A percentile compares a stretch with the other conserved stretches of the same genome.
Evolutionary conservation across 2,329 filamentous ascomycete genomes (phyloP).

Genomic region (Calonectria hawksworthii): DNA sequence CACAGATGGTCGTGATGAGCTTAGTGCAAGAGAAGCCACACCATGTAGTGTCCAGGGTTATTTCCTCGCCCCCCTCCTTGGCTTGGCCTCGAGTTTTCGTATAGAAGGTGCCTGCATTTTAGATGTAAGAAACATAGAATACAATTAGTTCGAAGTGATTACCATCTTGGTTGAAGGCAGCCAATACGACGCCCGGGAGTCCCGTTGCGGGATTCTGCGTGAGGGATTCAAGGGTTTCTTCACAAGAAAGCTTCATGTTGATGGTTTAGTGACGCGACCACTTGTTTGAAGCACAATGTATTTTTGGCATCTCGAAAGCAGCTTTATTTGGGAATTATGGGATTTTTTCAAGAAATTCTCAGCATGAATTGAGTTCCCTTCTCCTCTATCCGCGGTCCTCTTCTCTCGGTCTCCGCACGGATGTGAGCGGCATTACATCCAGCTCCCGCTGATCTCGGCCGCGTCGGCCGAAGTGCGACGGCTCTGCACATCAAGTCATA

Average conservation of each 20-base stretch:
- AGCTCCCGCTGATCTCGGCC: not conserved
- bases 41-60: constrained; percentile 4
- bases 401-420: not conserved
- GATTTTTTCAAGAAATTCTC: not conserved
- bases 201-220: not conserved
- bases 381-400: not conserved
- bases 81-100: not conserved
- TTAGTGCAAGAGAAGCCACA: constrained; percentile 22
- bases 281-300: not conserved
- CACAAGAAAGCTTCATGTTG: not conserved
- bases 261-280: not conserved
- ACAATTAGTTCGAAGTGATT: not conserved
- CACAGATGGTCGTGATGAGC: constrained; percentile 13
- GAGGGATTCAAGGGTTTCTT: not conserved
- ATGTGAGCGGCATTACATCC: not conserved
- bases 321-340: not conserved
- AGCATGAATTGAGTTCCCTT: not conserved
- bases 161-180: constrained; percentile 12
- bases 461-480: not conserved
- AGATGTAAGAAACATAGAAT: not conserved
- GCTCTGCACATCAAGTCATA: not conserved
- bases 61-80: not conserved
- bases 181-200: constrained; percentile 17
- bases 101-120: not conserved
- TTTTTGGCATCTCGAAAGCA: not conserved